Evolutionary conservation across 768 basidiomycete genomes (phyloP).

Genomic region (Kwoniella sp.): DNA sequence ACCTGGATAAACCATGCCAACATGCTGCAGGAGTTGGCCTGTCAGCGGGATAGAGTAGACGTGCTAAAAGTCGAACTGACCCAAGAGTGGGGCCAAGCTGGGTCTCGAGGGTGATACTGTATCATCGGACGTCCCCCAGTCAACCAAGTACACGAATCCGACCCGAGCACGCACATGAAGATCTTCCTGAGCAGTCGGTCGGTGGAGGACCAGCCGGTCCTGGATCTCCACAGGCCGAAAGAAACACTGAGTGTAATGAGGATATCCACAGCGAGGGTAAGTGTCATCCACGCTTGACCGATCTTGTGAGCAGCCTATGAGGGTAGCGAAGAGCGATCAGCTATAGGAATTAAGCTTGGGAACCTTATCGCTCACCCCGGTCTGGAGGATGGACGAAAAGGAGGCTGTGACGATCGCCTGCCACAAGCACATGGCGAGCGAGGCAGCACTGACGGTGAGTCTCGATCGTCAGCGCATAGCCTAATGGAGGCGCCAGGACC

Average conservation of each 20-base stretch:
- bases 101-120: slow-evolving; percentile 8
- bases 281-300: no score
- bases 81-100: slow-evolving; percentile 6
- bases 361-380: background rate
- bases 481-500: no score
- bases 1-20: slow-evolving; percentile 5
- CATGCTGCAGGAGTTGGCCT: background rate
- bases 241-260: slow-evolving; percentile 29
- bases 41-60: background rate
- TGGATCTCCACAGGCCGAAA: slow-evolving; percentile 23
- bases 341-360: no score
- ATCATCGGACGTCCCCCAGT: background rate
- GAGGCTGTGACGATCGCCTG: no score
- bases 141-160: background rate
- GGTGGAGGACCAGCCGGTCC: slow-evolving; percentile 35
- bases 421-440: no score
- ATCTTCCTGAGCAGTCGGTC: slow-evolving; percentile 13
- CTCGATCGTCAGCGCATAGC: no score
- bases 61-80: background rate
- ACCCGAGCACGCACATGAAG: background rate
- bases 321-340: no score
- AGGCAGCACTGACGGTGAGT: no score
- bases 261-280: slow-evolving; percentile 18
- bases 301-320: no score
- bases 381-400: background rate